These are phyloP conservation scores for Gloeopeniophorella convolvens DNA, from an alignment of 768 basidiomycete genomes.

Conservation along the genomic window DNA sequence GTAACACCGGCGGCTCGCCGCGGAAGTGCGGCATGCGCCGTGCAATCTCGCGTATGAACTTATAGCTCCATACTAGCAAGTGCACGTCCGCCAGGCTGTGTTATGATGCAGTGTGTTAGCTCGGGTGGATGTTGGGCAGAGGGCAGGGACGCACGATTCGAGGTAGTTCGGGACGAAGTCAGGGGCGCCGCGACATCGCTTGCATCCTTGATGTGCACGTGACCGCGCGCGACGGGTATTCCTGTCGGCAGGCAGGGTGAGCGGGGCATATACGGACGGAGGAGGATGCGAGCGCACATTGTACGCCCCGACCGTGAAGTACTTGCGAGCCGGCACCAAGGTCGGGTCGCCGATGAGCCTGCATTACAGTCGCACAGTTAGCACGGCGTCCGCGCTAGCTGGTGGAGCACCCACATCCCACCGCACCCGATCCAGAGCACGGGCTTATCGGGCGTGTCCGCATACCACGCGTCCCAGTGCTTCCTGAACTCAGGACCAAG, in stretches of 20 bases:
- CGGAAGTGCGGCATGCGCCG: slow-evolving; percentile 44
- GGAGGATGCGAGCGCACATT: not conserved
- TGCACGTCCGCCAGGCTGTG: slow-evolving; percentile 31
- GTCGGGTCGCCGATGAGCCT: not conserved
- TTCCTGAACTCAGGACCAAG: slow-evolving; percentile 25
- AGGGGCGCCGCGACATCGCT: slow-evolving; percentile 20
- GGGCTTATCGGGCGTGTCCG: slow-evolving; percentile 23
- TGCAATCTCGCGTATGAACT: slow-evolving; percentile 45
- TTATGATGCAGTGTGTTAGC: no score
- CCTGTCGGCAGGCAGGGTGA: not conserved
- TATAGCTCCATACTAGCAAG: slow-evolving; percentile 46
- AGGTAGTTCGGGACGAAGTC: slow-evolving; percentile 25
- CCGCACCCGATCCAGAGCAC: slow-evolving; percentile 14
- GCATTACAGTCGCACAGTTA: not conserved
- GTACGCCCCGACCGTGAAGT: slow-evolving; percentile 14
- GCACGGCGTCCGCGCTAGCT: not conserved
- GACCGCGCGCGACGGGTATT: slow-evolving; percentile 21
- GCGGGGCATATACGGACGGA: not conserved
- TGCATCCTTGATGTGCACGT: slow-evolving; percentile 22
- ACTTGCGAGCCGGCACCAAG: slow-evolving; percentile 19
- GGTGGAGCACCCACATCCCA: slow-evolving; percentile 17
- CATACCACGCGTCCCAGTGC: slow-evolving; percentile 23
- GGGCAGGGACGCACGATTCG: slow-evolving; percentile 13
- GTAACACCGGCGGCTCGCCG: slow-evolving; percentile 26
- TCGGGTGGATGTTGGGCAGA: no score